Evolutionary conservation across 192 early-diverging fungal species (phyloP), one percentile per base, ranked within the genome.

Genomic region (Backusella circina): DNA sequence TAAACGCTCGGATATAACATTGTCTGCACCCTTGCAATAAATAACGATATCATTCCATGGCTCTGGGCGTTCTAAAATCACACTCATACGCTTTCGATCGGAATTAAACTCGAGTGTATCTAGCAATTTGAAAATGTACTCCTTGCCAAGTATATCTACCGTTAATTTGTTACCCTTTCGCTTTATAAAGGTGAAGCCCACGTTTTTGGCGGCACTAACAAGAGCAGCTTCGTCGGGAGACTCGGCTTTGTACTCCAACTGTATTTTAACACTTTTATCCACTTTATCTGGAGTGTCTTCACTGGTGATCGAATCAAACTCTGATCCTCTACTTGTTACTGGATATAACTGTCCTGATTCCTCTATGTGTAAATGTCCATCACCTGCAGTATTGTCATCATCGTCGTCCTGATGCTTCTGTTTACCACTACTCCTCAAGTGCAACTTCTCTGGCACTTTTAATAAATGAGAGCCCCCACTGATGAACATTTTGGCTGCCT

Each of bases 31-130:
- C 81, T 99, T 99, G 68, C 91, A 92, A 65, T 95, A 90, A 66
- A 99, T 67, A 13, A 97, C 85, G 39, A 98, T 91, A 76, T 96
- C 95, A 65, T 90, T 89, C 79, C 89, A 83, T 26, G 89, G 88
- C 8, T 83, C 82, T 0, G 95, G 95, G 7, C 94, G 86, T 47
- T 90, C 82, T 51, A 95, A 83, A 38, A 99, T 93, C 0, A 93
- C 89, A 35, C 91, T 92, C 98, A 98, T 98, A 61, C 98, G 88
- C 80, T 99, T 99, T 67, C 98, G 88, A 26, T 96, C 95, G 2
- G 95, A 96, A 84, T 96, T 94, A 84, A 99, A 99, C 76, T 96
- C 96, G 73, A 98, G 88, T n/a, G 95, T 90, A 79, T 96, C 85
- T 65, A 99, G 78, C 21, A 96, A 83, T 74, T 91, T 94, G 83